Evolutionary conservation across 768 basidiomycete genomes (phyloP), one percentile per base, ranked within the genome.

Genomic region (Macrolepiota dolichaula): DNA sequence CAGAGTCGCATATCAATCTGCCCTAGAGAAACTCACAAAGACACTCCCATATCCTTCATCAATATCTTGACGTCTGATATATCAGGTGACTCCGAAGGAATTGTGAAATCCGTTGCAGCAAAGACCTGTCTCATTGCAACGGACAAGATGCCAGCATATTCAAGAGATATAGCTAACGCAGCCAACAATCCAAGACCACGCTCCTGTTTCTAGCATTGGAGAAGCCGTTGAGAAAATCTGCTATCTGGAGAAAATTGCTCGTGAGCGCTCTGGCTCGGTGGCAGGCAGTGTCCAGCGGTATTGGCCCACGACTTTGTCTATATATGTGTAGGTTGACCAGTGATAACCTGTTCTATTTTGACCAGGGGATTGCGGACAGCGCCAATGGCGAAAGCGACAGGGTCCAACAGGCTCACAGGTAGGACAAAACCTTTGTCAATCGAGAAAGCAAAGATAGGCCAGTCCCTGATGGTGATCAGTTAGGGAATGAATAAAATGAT

Each of bases 401-500:
- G 66, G 10, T 68, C 63, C 9, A 73, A 65, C 4, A 67, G 62
- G 9, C 54, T 57, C 5, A 66, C 66, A 1, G 59, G 32, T 4
- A 46, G 40, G 40, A 82, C 66, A 4, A 63, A 73, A 10, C 81
- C 82, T 4, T 83, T 72, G 62, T 84, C 75, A 11, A 79, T 69
- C 0, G 81, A 74, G 59, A 81, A 77, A 1, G 76, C 79, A 63
- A 85, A 75, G 13, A 83, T 80, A 24, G 83, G 81, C 73, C 77
- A 79, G 36, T 69, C 62, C 0, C 69, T 69, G 27, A 17, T 42
- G 7, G 4, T 24, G 3, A 24, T 55, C 24, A 55, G 53, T 15
- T 55, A 25, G 7, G n/a, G 17, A n/a, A n/a, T n/a, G n/a, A n/a
- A n/a, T n/a, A n/a, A 19, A 12, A 62, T 62, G 22, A n/a, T n/a